Conservation (phyloP, 106 monocot genomes). For the Narthecium ossifragum region DNA sequence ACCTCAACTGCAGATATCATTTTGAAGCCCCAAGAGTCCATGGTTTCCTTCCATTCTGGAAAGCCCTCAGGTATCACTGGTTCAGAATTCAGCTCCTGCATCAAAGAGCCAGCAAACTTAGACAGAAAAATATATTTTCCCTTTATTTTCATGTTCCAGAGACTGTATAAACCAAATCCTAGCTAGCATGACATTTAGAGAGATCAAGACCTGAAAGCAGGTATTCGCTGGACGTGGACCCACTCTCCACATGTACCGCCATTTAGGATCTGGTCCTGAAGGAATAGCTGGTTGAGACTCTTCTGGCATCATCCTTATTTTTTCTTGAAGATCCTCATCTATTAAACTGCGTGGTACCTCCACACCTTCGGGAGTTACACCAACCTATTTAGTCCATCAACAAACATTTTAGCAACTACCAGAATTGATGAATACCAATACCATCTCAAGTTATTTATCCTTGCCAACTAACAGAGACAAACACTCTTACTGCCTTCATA, state of each 20-base stretch:
- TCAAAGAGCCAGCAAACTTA: not conserved
- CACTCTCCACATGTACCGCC: slow-evolving; percentile 99
- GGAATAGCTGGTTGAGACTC: slow-evolving; percentile 62
- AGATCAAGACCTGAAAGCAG: slow-evolving; percentile 49
- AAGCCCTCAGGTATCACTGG: slow-evolving; percentile 93
- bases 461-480: not conserved
- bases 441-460: not conserved
- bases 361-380: slow-evolving; percentile 89
- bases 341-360: slow-evolving; percentile 79
- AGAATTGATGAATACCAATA: not conserved
- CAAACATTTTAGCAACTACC: not conserved
- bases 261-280: slow-evolving; percentile 79
- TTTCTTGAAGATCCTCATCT: slow-evolving; percentile 59
- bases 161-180: not conserved
- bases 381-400: slow-evolving; percentile 42
- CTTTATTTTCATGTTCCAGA: slow-evolving; percentile 30
- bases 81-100: slow-evolving; percentile 86
- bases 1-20: slow-evolving; percentile 93
- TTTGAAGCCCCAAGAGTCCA: slow-evolving; percentile 90
- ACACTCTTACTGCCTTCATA: not conserved
- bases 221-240: slow-evolving; percentile 78
- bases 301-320: slow-evolving; percentile 60
- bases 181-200: not conserved
- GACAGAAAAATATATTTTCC: not conserved
- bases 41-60: slow-evolving; percentile 88